A percentile compares a stretch with the other conserved stretches of the same genome.
Evolutionary conservation across 1,284 basidiomycete genomes (phyloP).

Genomic region (Ustilago xerochloae): DNA sequence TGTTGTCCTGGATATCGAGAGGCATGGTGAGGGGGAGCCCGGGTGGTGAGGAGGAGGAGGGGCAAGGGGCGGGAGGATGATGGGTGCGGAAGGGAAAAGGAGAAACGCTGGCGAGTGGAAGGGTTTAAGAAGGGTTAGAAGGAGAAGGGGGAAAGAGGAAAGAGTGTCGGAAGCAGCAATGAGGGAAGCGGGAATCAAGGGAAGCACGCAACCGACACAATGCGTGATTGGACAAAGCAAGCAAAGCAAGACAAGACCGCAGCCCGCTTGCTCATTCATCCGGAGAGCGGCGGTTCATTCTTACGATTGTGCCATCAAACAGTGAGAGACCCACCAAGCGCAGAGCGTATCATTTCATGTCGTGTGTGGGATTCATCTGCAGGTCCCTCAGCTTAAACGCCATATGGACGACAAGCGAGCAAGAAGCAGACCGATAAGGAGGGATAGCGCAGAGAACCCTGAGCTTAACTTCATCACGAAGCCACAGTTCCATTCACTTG

Average conservation of each 20-base stretch:
- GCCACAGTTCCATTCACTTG: neutral
- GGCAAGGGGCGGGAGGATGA: neutral
- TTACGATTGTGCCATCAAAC: too few relatives aligned
- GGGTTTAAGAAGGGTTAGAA: conserved; percentile 4
- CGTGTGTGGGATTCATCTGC: neutral
- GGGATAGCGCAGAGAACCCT: too few relatives aligned
- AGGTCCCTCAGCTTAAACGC: neutral
- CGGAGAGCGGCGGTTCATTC: neutral
- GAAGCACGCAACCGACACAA: conserved; percentile 9
- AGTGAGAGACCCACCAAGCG: too few relatives aligned
- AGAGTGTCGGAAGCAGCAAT: neutral
- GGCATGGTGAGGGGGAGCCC: conserved; percentile 34
- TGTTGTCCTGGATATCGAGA: conserved; percentile 45
- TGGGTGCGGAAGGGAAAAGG: neutral
- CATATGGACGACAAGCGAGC: neutral
- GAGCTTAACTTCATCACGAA: neutral
- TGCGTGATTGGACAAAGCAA: neutral
- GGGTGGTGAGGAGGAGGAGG: neutral
- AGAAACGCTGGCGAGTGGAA: neutral
- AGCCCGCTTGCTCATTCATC: neutral
- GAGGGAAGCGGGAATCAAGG: conserved; percentile 1
- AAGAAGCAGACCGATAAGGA: neutral
- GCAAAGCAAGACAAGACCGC: neutral
- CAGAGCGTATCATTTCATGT: neutral
- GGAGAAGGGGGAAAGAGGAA: neutral